Conservation (phyloP, 257 asterid genomes). For the Salvia splendens region DNA sequence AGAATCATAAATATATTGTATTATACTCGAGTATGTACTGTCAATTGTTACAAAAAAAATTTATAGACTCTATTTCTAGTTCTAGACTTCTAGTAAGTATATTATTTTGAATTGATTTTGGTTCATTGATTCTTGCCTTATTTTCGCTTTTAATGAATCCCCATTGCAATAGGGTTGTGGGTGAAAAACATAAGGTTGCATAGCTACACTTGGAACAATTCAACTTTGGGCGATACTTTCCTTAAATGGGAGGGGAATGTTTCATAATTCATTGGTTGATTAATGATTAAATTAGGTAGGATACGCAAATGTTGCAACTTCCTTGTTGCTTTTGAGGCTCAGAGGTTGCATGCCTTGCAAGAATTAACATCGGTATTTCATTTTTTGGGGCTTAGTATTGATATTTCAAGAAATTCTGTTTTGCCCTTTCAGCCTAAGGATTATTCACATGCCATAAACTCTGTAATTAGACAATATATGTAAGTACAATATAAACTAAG, state of each 20-base stretch:
- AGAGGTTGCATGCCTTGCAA: constrained; percentile 14
- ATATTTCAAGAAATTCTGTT: neutral
- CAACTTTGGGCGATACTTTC: constrained; percentile 25
- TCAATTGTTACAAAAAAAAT: no score
- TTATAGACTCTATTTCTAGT: no score
- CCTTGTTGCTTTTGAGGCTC: neutral
- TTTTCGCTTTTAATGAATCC: no score
- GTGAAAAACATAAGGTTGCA: no score
- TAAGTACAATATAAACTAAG: neutral
- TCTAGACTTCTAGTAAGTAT: no score
- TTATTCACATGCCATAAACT: neutral
- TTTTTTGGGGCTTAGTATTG: constrained; percentile 7
- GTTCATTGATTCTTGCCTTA: no score
- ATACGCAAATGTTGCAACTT: neutral
- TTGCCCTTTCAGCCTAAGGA: neutral
- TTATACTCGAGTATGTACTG: no score
- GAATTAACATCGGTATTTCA: constrained; percentile 16
- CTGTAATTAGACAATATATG: neutral
- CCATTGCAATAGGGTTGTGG: no score
- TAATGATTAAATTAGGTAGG: neutral
- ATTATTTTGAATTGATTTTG: no score
- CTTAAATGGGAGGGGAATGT: constrained; percentile 2
- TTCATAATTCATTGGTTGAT: neutral
- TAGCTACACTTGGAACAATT: constrained; percentile 5
- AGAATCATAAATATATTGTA: no score